Percentiles rank a stretch among this genome's conserved stretches.
Conservation (phyloP, 106 monocot species). For the Acorus calamus region DNA sequence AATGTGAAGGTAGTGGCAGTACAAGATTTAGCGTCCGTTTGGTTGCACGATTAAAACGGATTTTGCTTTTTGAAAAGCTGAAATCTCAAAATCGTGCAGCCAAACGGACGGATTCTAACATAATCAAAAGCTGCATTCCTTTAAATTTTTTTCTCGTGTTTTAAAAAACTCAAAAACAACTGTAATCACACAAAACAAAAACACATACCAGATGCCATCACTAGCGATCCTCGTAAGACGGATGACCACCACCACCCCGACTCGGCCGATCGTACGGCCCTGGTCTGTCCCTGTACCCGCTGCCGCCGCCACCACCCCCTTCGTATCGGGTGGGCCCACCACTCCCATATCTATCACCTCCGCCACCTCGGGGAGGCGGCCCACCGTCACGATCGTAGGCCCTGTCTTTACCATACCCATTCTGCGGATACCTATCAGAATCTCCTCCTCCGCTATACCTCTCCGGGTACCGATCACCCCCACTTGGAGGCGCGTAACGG, state of each 20-base stretch:
- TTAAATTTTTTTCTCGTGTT: too few relatives aligned
- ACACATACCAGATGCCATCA: neutral
- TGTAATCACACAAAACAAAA: too few relatives aligned
- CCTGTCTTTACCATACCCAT: slow-evolving; percentile 59
- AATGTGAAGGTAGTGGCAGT: too few relatives aligned
- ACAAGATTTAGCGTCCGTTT: too few relatives aligned
- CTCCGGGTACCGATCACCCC: slow-evolving; percentile 54
- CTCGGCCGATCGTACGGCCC: slow-evolving; percentile 78
- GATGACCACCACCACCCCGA: slow-evolving; percentile 24
- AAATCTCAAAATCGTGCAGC: too few relatives aligned
- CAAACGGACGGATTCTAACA: too few relatives aligned
- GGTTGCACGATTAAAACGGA: too few relatives aligned
- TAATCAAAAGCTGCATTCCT: too few relatives aligned
- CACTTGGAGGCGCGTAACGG: slow-evolving; percentile 8
- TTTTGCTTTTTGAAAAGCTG: too few relatives aligned
- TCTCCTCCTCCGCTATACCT: slow-evolving; percentile 26
- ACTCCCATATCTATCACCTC: slow-evolving; percentile 39
- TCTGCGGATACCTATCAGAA: slow-evolving; percentile 54
- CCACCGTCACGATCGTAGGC: slow-evolving; percentile 41
- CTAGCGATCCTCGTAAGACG: slow-evolving; percentile 45
- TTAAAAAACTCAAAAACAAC: too few relatives aligned
- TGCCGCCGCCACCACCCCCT: slow-evolving; percentile 20
- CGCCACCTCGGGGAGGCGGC: slow-evolving; percentile 17
- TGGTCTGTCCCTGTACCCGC: slow-evolving; percentile 50
- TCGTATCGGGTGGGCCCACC: slow-evolving; percentile 35